Conservation (phyloP, 805 yeast species). For the Tetrapisispora taiwanensis region DNA sequence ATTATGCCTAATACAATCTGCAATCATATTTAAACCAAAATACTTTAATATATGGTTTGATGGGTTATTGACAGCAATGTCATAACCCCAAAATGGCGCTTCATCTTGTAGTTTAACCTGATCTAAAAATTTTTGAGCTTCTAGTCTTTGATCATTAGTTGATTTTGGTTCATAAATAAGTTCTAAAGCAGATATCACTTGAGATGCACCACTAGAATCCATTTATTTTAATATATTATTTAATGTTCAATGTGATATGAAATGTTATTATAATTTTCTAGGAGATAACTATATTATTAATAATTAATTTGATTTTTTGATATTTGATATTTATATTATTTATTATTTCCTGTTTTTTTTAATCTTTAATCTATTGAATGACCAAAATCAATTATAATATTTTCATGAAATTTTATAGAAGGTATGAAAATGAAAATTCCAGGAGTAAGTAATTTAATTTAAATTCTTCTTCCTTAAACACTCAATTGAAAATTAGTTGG, state of each 20-base stretch:
- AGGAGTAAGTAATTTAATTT: too few species aligned
- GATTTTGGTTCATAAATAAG: slow-evolving; percentile 60
- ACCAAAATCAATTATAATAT: too few species aligned
- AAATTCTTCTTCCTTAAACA: too few species aligned
- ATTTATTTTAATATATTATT: slow-evolving; percentile 22
- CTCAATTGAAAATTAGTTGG: too few species aligned
- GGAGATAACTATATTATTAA: too few species aligned
- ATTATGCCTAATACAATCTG: slow-evolving; percentile 51
- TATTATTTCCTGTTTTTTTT: too few species aligned
- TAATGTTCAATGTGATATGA: background rate
- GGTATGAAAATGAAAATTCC: too few species aligned
- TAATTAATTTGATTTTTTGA: too few species aligned
- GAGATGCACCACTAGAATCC: slow-evolving; percentile 61
- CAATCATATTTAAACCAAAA: slow-evolving; percentile 75
- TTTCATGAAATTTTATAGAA: too few species aligned
- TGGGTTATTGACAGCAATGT: slow-evolving; percentile 55
- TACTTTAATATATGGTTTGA: slow-evolving; percentile 70
- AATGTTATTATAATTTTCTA: too few species aligned
- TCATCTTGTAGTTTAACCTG: slow-evolving; percentile 66
- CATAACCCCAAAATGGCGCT: slow-evolving; percentile 88
- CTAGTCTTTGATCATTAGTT: slow-evolving; percentile 44
- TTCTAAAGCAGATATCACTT: slow-evolving; percentile 68
- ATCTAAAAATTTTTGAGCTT: slow-evolving; percentile 62
- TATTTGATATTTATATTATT: too few species aligned
- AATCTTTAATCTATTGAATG: too few species aligned